phyloP scores from a whole-genome alignment of 805 yeast species.

The Teunomyces panamensis region DNA sequence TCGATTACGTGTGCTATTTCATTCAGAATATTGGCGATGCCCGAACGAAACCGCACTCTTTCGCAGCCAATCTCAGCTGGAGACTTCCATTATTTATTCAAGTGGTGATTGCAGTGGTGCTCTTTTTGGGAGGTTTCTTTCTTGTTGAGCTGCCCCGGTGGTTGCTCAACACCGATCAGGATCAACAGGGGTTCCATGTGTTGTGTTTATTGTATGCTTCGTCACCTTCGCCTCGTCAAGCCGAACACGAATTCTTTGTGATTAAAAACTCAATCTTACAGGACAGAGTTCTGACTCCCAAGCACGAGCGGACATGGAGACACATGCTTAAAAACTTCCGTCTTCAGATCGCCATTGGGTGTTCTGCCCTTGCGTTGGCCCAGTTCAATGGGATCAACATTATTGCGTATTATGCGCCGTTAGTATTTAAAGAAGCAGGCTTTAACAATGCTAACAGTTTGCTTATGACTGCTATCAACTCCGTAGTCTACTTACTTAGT shows the following conservation, averaged over 20 bases:
- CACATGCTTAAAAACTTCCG: constrained; percentile 40
- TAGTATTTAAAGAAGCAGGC: constrained; percentile 49
- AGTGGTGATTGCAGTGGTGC: constrained; percentile 64
- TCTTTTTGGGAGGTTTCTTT: constrained; percentile 71
- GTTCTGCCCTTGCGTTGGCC: constrained; percentile 44
- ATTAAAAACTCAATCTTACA: constrained; percentile 45
- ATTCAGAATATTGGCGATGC: constrained; percentile 51
- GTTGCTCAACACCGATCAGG: constrained; percentile 78
- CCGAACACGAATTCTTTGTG: constrained; percentile 42
- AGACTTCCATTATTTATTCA: constrained; percentile 75
- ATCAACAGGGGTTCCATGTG: constrained; percentile 49
- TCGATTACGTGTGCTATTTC: constrained; percentile 72
- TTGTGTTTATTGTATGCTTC: constrained; percentile 33
- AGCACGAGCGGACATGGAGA: constrained; percentile 39
- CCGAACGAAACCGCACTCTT: constrained; percentile 30
- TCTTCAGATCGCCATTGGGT: constrained; percentile 35
- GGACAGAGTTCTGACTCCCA: constrained; percentile 38
- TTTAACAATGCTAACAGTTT: constrained; percentile 41
- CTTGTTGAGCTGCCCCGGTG: constrained; percentile 90
- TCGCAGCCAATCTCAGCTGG: constrained; percentile 57
- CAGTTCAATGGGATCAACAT: constrained; percentile 56
- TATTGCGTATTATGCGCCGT: constrained; percentile 57
- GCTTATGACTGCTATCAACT: constrained; percentile 44
- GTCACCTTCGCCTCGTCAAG: constrained; percentile 27
- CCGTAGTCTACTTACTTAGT: constrained; percentile 35